Conservation (phyloP, 129 eudicot genomes). For the Chrysanthemum makinoi region DNA sequence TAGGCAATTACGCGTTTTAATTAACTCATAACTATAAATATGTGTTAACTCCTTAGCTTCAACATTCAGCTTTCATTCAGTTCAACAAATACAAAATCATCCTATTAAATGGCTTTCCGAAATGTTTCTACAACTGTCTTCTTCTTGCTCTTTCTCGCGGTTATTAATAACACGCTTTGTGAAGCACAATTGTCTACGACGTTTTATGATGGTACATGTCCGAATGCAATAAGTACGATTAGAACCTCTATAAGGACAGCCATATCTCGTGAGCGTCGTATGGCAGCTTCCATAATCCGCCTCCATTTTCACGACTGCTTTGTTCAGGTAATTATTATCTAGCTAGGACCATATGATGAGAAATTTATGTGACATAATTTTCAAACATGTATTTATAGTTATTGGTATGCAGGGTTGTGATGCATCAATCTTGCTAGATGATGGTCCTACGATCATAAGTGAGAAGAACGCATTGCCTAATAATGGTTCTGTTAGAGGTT, state of each 20-base stretch:
- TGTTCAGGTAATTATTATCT: conserved; percentile 25
- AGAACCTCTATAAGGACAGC: conserved; percentile 35
- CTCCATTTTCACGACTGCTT: conserved; percentile 41
- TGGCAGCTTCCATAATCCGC: conserved; percentile 37
- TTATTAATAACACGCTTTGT: conserved; percentile 19
- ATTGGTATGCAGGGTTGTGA: conserved; percentile 51
- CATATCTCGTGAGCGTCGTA: conserved; percentile 36
- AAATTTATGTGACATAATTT: background rate
- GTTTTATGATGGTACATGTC: conserved; percentile 31
- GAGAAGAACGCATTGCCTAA: conserved; percentile 30
- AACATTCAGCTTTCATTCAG: background rate
- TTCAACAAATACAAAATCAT: background rate
- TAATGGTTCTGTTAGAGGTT: conserved; percentile 44
- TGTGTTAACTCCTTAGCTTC: background rate
- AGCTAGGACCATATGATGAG: background rate
- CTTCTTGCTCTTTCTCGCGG: conserved; percentile 17
- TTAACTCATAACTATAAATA: background rate
- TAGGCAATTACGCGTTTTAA: background rate
- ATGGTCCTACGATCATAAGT: conserved; percentile 19
- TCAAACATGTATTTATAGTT: background rate
- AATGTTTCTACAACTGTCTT: conserved; percentile 13
- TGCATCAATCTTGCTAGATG: conserved; percentile 63
- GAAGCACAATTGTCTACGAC: conserved; percentile 31
- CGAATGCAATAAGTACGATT: conserved; percentile 26
- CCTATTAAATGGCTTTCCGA: conserved; percentile 17